A percentile compares a stretch with the other conserved stretches of the same genome.
phyloP scores from a whole-genome alignment of 2,329 filamentous ascomycete species.

The Alternaria postmessia region DNA sequence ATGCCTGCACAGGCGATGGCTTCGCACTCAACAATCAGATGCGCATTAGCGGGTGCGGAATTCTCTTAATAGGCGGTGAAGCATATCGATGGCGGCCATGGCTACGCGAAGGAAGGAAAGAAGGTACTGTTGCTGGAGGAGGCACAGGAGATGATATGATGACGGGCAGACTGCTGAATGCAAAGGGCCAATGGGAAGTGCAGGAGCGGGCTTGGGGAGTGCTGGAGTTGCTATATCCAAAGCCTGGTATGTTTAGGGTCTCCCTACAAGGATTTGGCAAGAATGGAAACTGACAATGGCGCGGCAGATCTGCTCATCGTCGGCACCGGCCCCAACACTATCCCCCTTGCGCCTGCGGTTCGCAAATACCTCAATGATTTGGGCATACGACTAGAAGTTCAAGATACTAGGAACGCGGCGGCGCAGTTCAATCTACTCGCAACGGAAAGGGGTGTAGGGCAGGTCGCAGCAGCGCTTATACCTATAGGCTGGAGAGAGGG shows the following conservation, averaged over 20 bases:
- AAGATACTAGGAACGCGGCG: conserved; percentile 92
- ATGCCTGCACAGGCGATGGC: conserved; percentile 81
- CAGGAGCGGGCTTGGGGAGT: conserved; percentile 74
- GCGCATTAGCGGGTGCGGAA: conserved; percentile 72
- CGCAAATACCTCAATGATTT: conserved; percentile 75
- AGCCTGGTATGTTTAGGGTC: conserved; percentile 72
- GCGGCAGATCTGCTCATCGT: conserved; percentile 81
- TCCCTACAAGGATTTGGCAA: neutral
- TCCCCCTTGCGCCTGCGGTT: conserved; percentile 78
- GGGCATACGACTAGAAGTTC: conserved; percentile 85
- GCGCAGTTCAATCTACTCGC: conserved; percentile 94
- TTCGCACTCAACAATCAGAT: conserved; percentile 87
- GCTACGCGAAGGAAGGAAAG: conserved; percentile 56
- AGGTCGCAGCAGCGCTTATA: conserved; percentile 87
- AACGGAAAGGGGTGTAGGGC: conserved; percentile 86
- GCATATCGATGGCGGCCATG: conserved; percentile 91
- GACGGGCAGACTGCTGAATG: conserved; percentile 68
- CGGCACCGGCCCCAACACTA: conserved; percentile 79
- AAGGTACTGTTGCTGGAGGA: conserved; percentile 27
- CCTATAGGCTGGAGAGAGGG: conserved; percentile 81
- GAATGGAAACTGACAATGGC: conserved; percentile 21
- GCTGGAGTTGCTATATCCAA: conserved; percentile 81
- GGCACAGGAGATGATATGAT: conserved; percentile 45
- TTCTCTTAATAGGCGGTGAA: conserved; percentile 84
- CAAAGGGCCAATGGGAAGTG: conserved; percentile 83